phyloP scores from a whole-genome alignment of 345 rosid species.

The Noccaea caerulescens region DNA sequence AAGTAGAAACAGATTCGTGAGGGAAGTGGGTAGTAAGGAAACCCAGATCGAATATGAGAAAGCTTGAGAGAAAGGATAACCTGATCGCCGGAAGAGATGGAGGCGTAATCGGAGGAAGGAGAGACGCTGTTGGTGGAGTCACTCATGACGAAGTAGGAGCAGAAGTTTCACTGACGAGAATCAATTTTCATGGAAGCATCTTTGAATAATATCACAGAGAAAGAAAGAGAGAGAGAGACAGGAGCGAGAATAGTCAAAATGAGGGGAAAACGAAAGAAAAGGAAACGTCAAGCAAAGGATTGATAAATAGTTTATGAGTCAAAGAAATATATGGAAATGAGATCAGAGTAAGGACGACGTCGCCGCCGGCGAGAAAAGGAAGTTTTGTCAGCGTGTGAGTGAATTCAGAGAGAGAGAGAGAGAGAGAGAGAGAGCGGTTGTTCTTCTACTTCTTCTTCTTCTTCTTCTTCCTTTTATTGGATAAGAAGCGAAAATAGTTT shows the following conservation, averaged over 20 bases:
- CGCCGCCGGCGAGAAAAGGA: conserved; percentile 22
- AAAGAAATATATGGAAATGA: not conserved
- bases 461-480: conserved; percentile 20
- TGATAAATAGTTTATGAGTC: conserved; percentile 19
- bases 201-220: conserved; percentile 25
- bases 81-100: conserved; percentile 69
- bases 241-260: conserved; percentile 39
- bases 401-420: not conserved
- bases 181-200: conserved; percentile 40
- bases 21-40: not conserved
- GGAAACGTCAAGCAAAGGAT: conserved; percentile 21
- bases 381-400: conserved; percentile 18
- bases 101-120: conserved; percentile 60
- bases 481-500: conserved; percentile 33
- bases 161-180: conserved; percentile 29
- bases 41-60: conserved; percentile 4
- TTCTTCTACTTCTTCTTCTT: not conserved
- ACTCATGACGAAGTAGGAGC: conserved; percentile 55
- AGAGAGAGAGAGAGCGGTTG: conserved; percentile 19
- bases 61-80: conserved; percentile 41
- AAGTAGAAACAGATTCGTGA: not conserved
- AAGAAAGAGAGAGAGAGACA: conserved; percentile 7
- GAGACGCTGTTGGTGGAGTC: conserved; percentile 69
- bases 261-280: conserved; percentile 1
- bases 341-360: conserved; percentile 7